Conservation (phyloP, 1,284 basidiomycete genomes). For the Xerocomus minutiporus region DNA sequence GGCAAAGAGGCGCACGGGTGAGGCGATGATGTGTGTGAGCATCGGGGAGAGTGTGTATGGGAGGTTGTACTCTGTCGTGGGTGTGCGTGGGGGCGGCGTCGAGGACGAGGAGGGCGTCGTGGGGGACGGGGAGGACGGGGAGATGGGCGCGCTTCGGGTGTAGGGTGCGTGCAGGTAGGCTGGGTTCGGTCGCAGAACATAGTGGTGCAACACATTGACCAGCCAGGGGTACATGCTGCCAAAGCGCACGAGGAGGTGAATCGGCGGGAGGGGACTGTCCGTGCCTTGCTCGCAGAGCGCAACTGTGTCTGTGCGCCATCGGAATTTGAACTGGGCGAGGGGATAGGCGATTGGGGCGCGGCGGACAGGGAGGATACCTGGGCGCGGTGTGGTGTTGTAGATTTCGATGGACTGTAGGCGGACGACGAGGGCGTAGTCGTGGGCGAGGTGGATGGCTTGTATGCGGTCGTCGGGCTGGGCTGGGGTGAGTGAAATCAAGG, state of each 20-base stretch:
- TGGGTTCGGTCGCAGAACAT: conserved; percentile 44
- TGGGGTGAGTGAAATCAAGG: neutral
- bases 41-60: conserved; percentile 45
- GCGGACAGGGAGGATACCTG: conserved; percentile 10
- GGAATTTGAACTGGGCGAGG: conserved; percentile 44
- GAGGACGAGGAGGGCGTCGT: neutral
- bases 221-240: conserved; percentile 62
- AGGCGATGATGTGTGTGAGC: conserved; percentile 43
- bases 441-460: conserved; percentile 38
- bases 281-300: conserved; percentile 30
- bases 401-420: conserved; percentile 40
- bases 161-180: conserved; percentile 24
- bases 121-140: neutral
- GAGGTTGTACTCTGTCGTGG: conserved; percentile 33
- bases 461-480: conserved; percentile 29
- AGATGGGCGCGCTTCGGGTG: neutral
- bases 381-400: conserved; percentile 31
- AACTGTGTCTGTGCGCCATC: conserved; percentile 52
- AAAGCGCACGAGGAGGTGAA: conserved; percentile 57
- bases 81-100: neutral
- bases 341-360: conserved; percentile 36
- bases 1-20: conserved; percentile 56
- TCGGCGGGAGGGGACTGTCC: conserved; percentile 21
- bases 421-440: conserved; percentile 41
- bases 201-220: conserved; percentile 62